Evolutionary conservation across 441 rosid species (phyloP).

Genomic region (Sinapis alba): DNA sequence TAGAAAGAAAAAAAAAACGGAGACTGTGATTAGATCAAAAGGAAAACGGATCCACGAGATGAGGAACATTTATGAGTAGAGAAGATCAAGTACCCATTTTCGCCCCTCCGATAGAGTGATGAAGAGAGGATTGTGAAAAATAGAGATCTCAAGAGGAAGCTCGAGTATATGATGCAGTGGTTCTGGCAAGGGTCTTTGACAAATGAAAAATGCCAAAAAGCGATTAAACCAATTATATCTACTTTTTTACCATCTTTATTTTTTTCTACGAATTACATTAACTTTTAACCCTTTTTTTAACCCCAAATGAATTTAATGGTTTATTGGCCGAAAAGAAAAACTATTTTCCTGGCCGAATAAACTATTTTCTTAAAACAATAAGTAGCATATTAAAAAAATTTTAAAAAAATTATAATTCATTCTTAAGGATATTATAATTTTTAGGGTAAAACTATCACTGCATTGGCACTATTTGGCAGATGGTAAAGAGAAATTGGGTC

Average conservation of each 20-base stretch:
- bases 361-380: no score
- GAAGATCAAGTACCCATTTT: constrained; percentile 44
- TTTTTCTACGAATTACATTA: no score
- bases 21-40: constrained; percentile 40
- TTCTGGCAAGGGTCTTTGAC: constrained; percentile 19
- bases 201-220: constrained; percentile 32
- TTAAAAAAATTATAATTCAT: constrained; percentile 23
- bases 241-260: no score
- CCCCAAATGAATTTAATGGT: no score
- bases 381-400: no score
- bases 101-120: constrained; percentile 11
- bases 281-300: no score
- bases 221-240: not conserved
- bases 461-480: no score
- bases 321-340: no score
- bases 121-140: not conserved
- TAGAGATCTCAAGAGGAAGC: constrained; percentile 29
- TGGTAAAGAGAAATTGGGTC: constrained; percentile 11
- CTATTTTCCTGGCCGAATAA: no score
- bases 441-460: no score
- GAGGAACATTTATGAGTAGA: constrained; percentile 29
- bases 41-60: constrained; percentile 42
- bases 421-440: no score
- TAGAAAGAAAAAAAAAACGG: not conserved
- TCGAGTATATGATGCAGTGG: constrained; percentile 9